These are phyloP conservation scores for Pochonia chlamydosporia DNA, from an alignment of 2,329 filamentous ascomycete species.

Conservation along the genomic window DNA sequence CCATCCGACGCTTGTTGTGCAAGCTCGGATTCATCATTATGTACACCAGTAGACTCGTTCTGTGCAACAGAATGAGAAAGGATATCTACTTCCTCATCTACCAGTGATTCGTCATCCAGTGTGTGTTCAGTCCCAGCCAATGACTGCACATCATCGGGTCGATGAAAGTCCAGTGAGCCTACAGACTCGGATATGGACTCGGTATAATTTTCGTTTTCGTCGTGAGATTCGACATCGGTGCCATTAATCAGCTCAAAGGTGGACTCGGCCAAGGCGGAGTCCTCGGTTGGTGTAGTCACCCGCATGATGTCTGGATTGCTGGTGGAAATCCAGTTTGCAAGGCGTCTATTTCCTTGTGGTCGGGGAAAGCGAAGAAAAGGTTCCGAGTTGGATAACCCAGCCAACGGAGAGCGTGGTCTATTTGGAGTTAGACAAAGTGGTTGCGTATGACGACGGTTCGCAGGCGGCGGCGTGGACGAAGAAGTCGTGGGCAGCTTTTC, in stretches of 20 bases:
- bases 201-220: conserved; percentile 40
- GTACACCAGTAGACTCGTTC: conserved; percentile 6
- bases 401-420: conserved; percentile 11
- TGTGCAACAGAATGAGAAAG: conserved; percentile 9
- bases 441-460: conserved; percentile 22
- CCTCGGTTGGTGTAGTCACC: conserved; percentile 36
- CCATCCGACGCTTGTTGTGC: not conserved
- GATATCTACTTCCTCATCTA: conserved; percentile 25
- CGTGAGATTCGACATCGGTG: conserved; percentile 49
- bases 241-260: conserved; percentile 51
- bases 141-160: conserved; percentile 47
- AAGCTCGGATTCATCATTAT: conserved; percentile 3
- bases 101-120: conserved; percentile 35
- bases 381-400: conserved; percentile 33
- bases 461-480: conserved; percentile 21
- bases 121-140: conserved; percentile 43
- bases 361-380: conserved; percentile 51
- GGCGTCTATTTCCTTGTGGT: conserved; percentile 47
- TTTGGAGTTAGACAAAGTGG: conserved; percentile 17
- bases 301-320: conserved; percentile 54
- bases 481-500: conserved; percentile 36
- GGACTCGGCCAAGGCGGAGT: conserved; percentile 49
- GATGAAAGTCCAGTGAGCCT: conserved; percentile 42
- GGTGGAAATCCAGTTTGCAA: conserved; percentile 55
- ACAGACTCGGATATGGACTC: conserved; percentile 45